phyloP scores from a whole-genome alignment of 2,329 filamentous ascomycete species.

The Monosporascus sp. region DNA sequence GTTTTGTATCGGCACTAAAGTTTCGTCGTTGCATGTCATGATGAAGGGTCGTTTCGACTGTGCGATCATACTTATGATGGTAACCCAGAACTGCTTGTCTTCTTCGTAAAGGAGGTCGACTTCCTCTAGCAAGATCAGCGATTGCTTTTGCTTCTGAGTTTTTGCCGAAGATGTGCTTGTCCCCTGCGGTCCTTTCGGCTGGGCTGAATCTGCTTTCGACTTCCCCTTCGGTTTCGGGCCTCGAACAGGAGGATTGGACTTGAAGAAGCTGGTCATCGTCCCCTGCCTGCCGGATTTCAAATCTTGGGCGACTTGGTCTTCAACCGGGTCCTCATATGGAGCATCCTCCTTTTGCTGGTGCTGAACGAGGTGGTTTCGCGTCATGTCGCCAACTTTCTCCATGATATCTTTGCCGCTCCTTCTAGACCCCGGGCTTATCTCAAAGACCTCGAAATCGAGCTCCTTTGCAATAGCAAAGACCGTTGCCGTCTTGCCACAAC shows the following conservation, averaged over 20 bases:
- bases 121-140: conserved; percentile 88
- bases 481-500: conserved; percentile 88
- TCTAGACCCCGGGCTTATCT: conserved; percentile 80
- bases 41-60: conserved; percentile 89
- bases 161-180: conserved; percentile 20
- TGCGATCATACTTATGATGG: conserved; percentile 68
- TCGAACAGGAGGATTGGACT: conserved; percentile 37
- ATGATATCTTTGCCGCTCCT: conserved; percentile 85
- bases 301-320: conserved; percentile 50
- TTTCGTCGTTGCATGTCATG: conserved; percentile 91
- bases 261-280: conserved; percentile 79
- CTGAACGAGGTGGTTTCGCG: conserved; percentile 82
- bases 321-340: conserved; percentile 24
- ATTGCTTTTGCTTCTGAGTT: conserved; percentile 70
- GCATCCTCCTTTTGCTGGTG: conserved; percentile 35
- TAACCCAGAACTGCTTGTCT: conserved; percentile 91
- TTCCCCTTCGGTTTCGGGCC: conserved; percentile 15
- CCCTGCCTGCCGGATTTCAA: conserved; percentile 67
- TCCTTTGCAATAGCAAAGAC: conserved; percentile 91
- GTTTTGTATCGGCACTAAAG: conserved; percentile 69
- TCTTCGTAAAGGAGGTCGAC: conserved; percentile 92
- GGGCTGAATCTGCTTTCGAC: conserved; percentile 20
- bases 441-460: conserved; percentile 88
- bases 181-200: conserved; percentile 26
- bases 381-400: conserved; percentile 95